A percentile compares a stretch with the other conserved stretches of the same genome.
phyloP scores from a whole-genome alignment of 352 stramenopile species.

The Phytophthora palmivora region DNA sequence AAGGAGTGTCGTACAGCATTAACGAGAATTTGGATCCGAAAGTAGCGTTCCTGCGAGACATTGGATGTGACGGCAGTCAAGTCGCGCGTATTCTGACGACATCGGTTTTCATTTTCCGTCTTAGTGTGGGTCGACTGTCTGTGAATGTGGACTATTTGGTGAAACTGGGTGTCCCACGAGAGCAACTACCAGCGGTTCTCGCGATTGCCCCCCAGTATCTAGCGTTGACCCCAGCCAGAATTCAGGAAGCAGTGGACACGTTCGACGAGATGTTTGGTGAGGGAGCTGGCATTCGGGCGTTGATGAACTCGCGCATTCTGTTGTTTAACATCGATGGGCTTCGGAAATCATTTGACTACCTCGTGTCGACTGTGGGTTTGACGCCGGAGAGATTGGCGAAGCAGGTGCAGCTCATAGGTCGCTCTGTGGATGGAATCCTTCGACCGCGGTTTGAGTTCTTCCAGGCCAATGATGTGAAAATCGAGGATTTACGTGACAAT shows the following conservation, averaged over 20 bases:
- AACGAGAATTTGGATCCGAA: slow-evolving; percentile 49
- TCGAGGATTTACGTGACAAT: slow-evolving; percentile 4
- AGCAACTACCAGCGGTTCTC: slow-evolving; percentile 39
- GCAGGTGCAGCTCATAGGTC: slow-evolving; percentile 41
- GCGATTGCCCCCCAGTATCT: slow-evolving; percentile 42
- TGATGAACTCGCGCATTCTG: slow-evolving; percentile 38
- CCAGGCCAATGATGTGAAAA: not conserved
- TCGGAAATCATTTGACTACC: slow-evolving; percentile 37
- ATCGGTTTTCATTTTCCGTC: slow-evolving; percentile 45
- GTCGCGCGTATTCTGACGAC: slow-evolving; percentile 45
- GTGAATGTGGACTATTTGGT: slow-evolving; percentile 35
- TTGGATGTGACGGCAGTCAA: slow-evolving; percentile 41
- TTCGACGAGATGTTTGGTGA: slow-evolving; percentile 47
- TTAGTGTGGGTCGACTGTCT: slow-evolving; percentile 37
- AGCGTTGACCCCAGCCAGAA: slow-evolving; percentile 30
- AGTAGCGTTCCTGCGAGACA: slow-evolving; percentile 31
- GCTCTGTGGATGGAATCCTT: slow-evolving; percentile 45
- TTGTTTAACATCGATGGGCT: slow-evolving; percentile 48
- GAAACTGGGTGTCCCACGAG: slow-evolving; percentile 32
- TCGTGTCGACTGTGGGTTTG: slow-evolving; percentile 39
- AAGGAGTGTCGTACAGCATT: slow-evolving; percentile 37
- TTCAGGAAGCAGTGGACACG: slow-evolving; percentile 39
- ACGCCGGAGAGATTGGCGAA: slow-evolving; percentile 28
- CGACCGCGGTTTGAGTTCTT: slow-evolving; percentile 53
- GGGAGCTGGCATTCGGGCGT: slow-evolving; percentile 16